These are phyloP conservation scores for Phyllosticta paracitricarpa DNA, from an alignment of 2,329 filamentous ascomycete species.

Conservation along the genomic window DNA sequence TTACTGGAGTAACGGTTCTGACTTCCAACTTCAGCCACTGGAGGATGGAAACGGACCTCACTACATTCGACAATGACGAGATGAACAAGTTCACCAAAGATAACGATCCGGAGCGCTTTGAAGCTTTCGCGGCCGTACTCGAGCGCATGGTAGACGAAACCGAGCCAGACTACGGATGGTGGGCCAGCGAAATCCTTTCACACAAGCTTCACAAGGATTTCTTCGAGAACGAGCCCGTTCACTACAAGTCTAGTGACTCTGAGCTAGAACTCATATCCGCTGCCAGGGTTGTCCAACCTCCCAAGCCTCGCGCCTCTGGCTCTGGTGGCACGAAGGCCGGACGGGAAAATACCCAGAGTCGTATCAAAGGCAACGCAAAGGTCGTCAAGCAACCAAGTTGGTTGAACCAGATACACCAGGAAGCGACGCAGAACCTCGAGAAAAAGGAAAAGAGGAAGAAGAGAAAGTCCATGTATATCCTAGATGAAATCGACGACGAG, in stretches of 20 bases:
- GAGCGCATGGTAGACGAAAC: background rate
- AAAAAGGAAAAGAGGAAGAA: background rate
- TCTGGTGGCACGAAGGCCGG: too few species aligned
- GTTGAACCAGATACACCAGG: background rate
- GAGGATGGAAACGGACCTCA: background rate
- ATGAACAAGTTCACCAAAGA: background rate
- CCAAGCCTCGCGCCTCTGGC: too few species aligned
- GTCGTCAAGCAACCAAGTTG: background rate
- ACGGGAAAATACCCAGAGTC: too few species aligned
- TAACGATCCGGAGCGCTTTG: background rate
- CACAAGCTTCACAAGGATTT: background rate
- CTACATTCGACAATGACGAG: background rate
- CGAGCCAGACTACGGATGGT: background rate
- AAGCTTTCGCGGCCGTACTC: background rate
- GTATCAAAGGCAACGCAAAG: too few species aligned
- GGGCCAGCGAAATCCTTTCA: background rate
- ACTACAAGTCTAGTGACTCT: background rate
- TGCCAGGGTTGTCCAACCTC: too few species aligned
- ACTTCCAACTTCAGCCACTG: background rate
- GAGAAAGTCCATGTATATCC: background rate
- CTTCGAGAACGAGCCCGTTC: background rate
- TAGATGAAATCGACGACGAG: slow-evolving; percentile 3
- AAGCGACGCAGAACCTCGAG: background rate
- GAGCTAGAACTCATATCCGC: too few species aligned
- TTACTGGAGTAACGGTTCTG: background rate